Percentiles rank a stretch among this genome's conserved stretches.
These are phyloP conservation scores for Pisolithus sp. DNA, from an alignment of 768 basidiomycete genomes.

Conservation along the genomic window DNA sequence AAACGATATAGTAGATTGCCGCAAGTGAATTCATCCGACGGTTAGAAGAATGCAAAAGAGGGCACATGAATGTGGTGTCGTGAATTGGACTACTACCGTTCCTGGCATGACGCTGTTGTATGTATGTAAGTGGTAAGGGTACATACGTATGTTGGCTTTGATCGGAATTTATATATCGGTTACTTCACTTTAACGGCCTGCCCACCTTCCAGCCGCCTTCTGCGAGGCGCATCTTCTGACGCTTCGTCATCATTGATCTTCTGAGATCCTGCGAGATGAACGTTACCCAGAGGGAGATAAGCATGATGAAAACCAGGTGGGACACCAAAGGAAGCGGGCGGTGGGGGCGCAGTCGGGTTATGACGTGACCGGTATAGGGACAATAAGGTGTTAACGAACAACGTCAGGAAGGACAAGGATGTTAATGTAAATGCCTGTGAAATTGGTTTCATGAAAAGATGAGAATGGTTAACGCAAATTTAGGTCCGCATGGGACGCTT, in stretches of 20 bases:
- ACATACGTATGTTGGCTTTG: background rate
- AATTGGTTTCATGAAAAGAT: background rate
- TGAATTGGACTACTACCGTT: too few relatives aligned
- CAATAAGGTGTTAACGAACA: constrained; percentile 76
- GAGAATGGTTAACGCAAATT: constrained; percentile 12
- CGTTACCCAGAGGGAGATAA: constrained; percentile 45
- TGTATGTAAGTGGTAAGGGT: background rate
- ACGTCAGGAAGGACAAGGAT: constrained; percentile 68
- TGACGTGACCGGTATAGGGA: constrained; percentile 70
- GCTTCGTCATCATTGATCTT: constrained; percentile 23
- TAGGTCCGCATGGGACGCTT: constrained; percentile 25
- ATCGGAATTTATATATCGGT: constrained; percentile 7
- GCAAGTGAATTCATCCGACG: too few relatives aligned
- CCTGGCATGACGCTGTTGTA: too few relatives aligned
- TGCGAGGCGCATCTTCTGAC: constrained; percentile 40
- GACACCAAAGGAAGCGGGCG: constrained; percentile 30
- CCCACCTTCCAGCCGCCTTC: constrained; percentile 53
- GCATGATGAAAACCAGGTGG: constrained; percentile 39
- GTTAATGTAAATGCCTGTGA: constrained; percentile 65
- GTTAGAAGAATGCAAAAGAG: too few relatives aligned
- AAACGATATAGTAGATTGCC: too few relatives aligned
- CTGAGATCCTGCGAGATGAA: constrained; percentile 41
- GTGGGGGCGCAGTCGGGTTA: constrained; percentile 34
- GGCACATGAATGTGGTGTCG: background rate
- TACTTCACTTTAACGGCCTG: constrained; percentile 51